Evolutionary conservation across 768 basidiomycete species (phyloP), one percentile per base, ranked within the genome.

Genomic region (Calocybe gangraenosa): DNA sequence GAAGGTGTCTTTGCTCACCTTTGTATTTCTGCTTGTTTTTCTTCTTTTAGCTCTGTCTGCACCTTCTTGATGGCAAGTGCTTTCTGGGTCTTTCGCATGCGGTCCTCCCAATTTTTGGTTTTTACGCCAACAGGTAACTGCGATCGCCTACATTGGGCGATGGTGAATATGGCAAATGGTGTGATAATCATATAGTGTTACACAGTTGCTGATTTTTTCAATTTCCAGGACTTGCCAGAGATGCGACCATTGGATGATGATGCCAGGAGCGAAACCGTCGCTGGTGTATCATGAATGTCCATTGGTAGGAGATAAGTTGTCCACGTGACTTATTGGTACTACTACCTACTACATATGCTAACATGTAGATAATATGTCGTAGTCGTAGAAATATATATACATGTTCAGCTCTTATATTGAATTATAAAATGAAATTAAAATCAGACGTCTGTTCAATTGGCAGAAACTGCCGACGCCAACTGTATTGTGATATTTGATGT

Each of bases 221-320:
- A 47, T 60, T 82, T 84, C 86, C 87, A 89, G 47, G 71, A 56
- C 64, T 87, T 89, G 21, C 85, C 79, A 1, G 86, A 88, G 7
- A 73, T 65, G 28, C 87, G 75, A 10, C 87, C 87, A 46, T 74
- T 74, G 22, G 82, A 70, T 0, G 85, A 79, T n/a, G 76, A 65
- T 7, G 78, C 66, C n/a, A n/a, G n/a, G 20, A 87, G 63, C 20
- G 68, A 48, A 14, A 73, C 42, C 38, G 57, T 45, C 38, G 25
- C 11, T 28, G 25, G 25, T 5, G 25, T 5, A n/a, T n/a, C n/a
- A 11, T 28, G 25, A 11, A 11, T 28, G 25, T 28, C 25, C 25
- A 28, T 28, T 28, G 25, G 11, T 28, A 11, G 11, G 25, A 11
- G 11, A 28, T 5, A 6, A 28, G 11, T 6, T 28, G 25, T 11